Evolutionary conservation across 306 rosid species (phyloP), one percentile per base, ranked within the genome.

Genomic region (Vigna hirtella): DNA sequence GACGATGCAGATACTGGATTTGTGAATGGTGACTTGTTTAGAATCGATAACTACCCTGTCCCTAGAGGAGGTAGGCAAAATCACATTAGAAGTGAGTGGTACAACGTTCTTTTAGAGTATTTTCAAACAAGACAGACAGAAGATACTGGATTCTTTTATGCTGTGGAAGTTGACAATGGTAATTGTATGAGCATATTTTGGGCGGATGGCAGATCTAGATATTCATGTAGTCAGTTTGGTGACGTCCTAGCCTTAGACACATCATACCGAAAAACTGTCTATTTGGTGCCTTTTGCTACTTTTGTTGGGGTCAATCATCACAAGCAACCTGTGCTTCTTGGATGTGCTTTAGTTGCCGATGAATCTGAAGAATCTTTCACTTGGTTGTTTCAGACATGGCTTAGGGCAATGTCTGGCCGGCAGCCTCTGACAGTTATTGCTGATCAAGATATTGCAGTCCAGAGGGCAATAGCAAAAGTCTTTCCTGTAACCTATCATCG

Each of bases 121-220:
- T 92, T 91, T 80, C 98, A 95, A 78, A 81, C 86, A 79, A 89
- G 72, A 73, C 98, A 92, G 78, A 90, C 97, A 10, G 98, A 92
- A 86, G 98, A 95, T 81, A 91, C 93, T n/a, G 96, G 97, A 32
- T 95, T 95, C 85, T 95, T 95, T 79, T 86, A 92, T 81, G 89
- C 98, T 26, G 85, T 88, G 26, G 97, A 92, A 84, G 93, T 91
- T 70, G 93, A 86, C 56, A 78, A 86, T 78, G 91, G 96, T 70
- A 87, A 70, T 56, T 91, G 96, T 91, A 86, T 91, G 98, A 95
- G 90, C 86, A 56, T 95, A 77, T 95, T 95, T 85, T 95, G 98
- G 98, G 97, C 98, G 28, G 98, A 95, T 84, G 98, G 98, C 65
- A 88, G 95, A 85, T 92, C 98, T 67, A 86, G 98, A 77, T 95